These are phyloP conservation scores for Clitoria ternatea DNA, from an alignment of 306 rosid genomes.

Conservation along the genomic window DNA sequence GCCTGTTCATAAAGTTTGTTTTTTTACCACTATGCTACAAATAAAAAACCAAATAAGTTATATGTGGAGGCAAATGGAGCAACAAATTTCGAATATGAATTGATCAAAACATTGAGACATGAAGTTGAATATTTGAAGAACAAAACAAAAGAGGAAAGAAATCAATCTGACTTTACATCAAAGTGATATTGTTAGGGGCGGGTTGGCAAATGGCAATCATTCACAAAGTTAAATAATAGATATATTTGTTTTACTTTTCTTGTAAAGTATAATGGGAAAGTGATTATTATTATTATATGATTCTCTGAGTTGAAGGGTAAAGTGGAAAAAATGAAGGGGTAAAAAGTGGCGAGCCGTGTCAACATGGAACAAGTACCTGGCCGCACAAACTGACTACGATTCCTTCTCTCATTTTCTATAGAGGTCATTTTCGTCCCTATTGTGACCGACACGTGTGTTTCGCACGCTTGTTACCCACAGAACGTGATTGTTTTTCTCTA, in stretches of 20 bases:
- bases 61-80: background rate
- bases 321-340: background rate
- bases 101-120: background rate
- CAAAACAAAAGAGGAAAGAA: background rate
- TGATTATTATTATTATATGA: background rate
- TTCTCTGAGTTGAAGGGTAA: conserved; percentile 15
- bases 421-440: conserved; percentile 13
- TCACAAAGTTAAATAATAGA: background rate
- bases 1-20: background rate
- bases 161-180: background rate
- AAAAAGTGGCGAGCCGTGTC: background rate
- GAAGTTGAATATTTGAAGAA: background rate
- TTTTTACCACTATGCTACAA: background rate
- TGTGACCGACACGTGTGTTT: conserved; percentile 11
- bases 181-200: background rate
- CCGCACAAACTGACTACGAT: conserved; percentile 29
- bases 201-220: background rate
- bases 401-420: background rate
- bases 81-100: background rate
- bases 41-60: background rate
- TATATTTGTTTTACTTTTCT: too few species aligned
- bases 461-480: background rate
- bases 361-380: background rate
- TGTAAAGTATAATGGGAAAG: too few species aligned
- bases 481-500: too few species aligned